Base-by-base conservation (phyloP, 2,329 filamentous ascomycete species). In the Chrysoporthe austroafricana region DNA sequence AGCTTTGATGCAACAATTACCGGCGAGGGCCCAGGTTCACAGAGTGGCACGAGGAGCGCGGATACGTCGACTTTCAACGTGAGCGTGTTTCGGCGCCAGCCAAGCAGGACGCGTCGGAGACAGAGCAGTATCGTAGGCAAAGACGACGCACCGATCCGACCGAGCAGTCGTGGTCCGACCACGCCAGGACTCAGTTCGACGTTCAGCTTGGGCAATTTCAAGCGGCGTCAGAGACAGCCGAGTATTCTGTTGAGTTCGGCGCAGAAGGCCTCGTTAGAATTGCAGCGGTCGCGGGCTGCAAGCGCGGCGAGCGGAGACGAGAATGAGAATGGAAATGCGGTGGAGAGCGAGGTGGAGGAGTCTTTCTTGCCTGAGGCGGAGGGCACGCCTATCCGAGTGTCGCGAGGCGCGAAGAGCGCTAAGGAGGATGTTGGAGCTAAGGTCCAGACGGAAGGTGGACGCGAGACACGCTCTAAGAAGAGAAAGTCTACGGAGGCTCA, bases 171-270 rank as follows among this genome's bases (percentile, higher is more conserved):
- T 26, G 80, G 82, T 5, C 78, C 79, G 16, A 82, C 78, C 62
- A 85, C 82, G 1, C 81, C 84, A 0, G 79, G 80, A 54, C 77
- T 86, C 57, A 82, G 82, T 71, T 81, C 83, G 1, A 82, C 81
- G 0, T 81, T 86, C 72, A 89, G 85, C 67, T 82, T 89, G 62
- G 86, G 86, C 16, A 77, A 82, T 5, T 90, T 90, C 75, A 84
- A 82, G 74, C 80, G 87, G 50, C 82, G 88, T 57, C 80, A 81
- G 21, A 80, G 88, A 58, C 86, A 90, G 74, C 87, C 86, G 2
- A 90, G 88, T 75, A 89, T 90, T 65, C 75, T 90, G 54, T 84
- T 86, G 5, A 84, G 66, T 5, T 69, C 84, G 0, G 80, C 80
- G 2, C 82, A 84, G 69, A 86, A 81, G 70, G 74, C 76, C 2